phyloP scores from a whole-genome alignment of 1,284 basidiomycete species.

The Trametes polyzona region DNA sequence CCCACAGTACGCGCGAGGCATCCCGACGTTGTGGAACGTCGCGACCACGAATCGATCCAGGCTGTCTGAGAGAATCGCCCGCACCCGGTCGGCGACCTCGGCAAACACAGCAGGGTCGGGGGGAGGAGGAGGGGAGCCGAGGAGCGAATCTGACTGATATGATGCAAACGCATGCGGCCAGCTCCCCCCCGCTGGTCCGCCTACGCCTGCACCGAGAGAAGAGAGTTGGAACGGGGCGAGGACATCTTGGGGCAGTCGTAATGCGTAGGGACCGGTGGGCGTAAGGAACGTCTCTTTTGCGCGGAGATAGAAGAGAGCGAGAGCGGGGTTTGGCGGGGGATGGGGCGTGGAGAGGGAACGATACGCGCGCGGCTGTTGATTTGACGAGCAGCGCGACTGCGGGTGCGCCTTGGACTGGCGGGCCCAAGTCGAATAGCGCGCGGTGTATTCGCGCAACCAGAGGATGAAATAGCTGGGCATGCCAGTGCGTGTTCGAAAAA shows the following conservation, averaged over 20 bases:
- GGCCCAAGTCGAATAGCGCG: slow-evolving; percentile 63
- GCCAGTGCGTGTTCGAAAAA: slow-evolving; percentile 1
- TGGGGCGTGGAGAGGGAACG: slow-evolving; percentile 31
- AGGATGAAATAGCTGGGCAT: slow-evolving; percentile 66
- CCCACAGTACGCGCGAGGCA: slow-evolving; percentile 68
- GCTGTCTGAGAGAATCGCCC: slow-evolving; percentile 63
- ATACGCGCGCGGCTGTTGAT: slow-evolving; percentile 33
- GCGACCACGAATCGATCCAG: slow-evolving; percentile 70
- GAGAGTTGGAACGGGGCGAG: slow-evolving; percentile 62
- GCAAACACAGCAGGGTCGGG: slow-evolving; percentile 66
- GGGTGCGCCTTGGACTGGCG: slow-evolving; percentile 44
- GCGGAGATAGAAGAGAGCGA: slow-evolving; percentile 73
- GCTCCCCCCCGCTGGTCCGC: slow-evolving; percentile 9
- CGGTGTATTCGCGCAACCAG: slow-evolving; percentile 71
- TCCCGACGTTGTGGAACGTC: slow-evolving; percentile 78
- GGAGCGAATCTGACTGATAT: slow-evolving; percentile 12
- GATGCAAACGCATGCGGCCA: slow-evolving; percentile 7
- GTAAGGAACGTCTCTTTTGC: slow-evolving; percentile 80
- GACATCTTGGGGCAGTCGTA: slow-evolving; percentile 66
- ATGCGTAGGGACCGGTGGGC: slow-evolving; percentile 67
- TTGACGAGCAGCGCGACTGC: slow-evolving; percentile 18
- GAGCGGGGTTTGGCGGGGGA: slow-evolving; percentile 40
- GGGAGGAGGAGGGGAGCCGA: slow-evolving; percentile 19
- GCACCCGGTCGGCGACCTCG: slow-evolving; percentile 58
- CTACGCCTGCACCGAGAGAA: slow-evolving; percentile 11